Evolutionary conservation across 1,284 basidiomycete genomes (phyloP), one percentile per base, ranked within the genome.

Genomic region (Boletellus deceptivus): DNA sequence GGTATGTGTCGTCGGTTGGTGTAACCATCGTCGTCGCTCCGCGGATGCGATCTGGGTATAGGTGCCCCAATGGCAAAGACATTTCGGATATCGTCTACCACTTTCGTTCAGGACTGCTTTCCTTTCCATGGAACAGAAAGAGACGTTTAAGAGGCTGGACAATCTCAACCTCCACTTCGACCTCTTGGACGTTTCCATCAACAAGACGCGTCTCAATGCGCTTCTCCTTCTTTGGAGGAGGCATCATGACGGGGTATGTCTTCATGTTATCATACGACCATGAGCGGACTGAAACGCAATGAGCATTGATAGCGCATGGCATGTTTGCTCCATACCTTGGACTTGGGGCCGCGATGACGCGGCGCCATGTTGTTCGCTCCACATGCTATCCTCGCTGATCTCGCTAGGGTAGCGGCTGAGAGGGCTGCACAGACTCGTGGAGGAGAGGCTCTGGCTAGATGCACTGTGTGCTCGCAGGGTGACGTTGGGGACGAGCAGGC

Each of bases 201-300:
- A 84, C 71, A 37, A 83, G 45, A 25, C 56, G 65, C 8, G 61
- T 64, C 62, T 73, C 72, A 17, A 73, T 72, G 53, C 75, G 76
- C 62, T 75, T 78, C 69, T 82, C 79, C 64, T 74, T 82, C 68
- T 75, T 74, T 24, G 70, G 65, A 16, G 77, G 77, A 37, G 77
- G 69, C 53, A 73, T 75, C 80, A 87, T 83, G 53, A 80, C 71
- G 6, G 82, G 80, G 55, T 86, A 87, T 1, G 82, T 84, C 61
- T 75, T 75, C 48, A 83, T 67, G 56, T 83, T 80, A 56, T 86
- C 84, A 59, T 86, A 86, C 2, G 83, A 86, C 83, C 82, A 84
- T 1, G 84, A 81, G 17, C 82, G 82, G 13, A 72, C 85, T 61
- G 36, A 41, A 42, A 13, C 8, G 6, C 13, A 18, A 34, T 49